Base-by-base conservation (phyloP, 1,139 yeast genomes). In the Geotrichum carabidarum region DNA sequence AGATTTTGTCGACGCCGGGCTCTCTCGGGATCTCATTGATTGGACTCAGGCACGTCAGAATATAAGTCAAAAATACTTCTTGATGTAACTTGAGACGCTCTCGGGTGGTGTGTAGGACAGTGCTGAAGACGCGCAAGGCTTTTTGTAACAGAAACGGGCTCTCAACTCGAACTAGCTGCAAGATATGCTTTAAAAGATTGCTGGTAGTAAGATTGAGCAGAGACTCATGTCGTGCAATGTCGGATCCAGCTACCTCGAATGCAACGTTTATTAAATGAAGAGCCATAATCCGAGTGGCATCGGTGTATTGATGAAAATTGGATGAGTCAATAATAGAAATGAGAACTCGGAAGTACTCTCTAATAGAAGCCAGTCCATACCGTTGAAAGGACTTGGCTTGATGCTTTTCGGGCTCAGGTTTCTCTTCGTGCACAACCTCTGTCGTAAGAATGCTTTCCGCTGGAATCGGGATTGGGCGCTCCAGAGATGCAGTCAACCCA, bases 311-410 rank as follows among this genome's bases (percentile, higher is more conserved):
- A 62, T 81, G 81, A 65, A 84, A 88, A 62, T 88, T 86, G 15
- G 84, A 81, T 0, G 96, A 95, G 9, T 94, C 83, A 42, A 91
- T 78, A 70, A 91, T 82, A 1, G 95, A 86, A n/a, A 89, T 81
- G 48, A 93, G 75, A 46, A 88, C 84, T 8, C 84, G 83, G 61
- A 93, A 69, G 60, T 82, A 81, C 61, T 84, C 90, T 61, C 81
- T 77, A 62, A 85, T 79, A 59, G 88, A 81, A 12, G 78, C 72
- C 14, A 83, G 73, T n/a, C 86, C 88, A 66, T 78, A 85, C 1
- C 86, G 84, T 42, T 71, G 72, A 53, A 51, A 51, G 5, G 55
- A 50, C n/a, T 44, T 41, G 27, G 6, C 17, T 7, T 22, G 2
- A 22, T 38, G 31, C 17, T 7, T n/a, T n/a, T 15, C 32, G 17